Evolutionary conservation across 208 protist genomes (phyloP), one percentile per base, ranked within the genome.

Genomic region (Acanthamoeba lenticulata): DNA sequence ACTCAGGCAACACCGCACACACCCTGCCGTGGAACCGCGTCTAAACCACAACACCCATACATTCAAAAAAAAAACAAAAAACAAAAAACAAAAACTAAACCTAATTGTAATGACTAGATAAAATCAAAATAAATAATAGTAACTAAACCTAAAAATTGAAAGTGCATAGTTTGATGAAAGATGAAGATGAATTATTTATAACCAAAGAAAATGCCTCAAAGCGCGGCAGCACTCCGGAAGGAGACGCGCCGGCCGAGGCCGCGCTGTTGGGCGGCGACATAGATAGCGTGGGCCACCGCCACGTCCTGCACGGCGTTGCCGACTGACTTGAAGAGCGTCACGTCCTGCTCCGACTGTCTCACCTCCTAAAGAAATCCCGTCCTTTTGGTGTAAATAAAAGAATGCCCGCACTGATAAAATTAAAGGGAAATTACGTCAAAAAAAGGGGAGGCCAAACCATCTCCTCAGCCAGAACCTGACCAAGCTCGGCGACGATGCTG

Each of bases 291-390:
- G 3, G 47, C 81, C 27, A 90, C 81, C 34, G 89, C n/a, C 32
- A 93, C 40, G 40, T 93, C 89, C 67, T 93, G 89, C 34, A 79
- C 52, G 49, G 89, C 89, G 47, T 79, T 93, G 60, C 89, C 89
- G 24, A 93, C 89, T 0, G 60, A 79, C 60, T 93, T 93, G 67
- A 93, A 93, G 13, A 93, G n/a, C 11, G 89, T 93, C 27, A 79
- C 79, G 32, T 93, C 89, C 29, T 72, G 2, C 4, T 93, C 89
- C 44, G 67, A 74, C 57, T 36, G n/a, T 13, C 60, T 52, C 27
- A 83, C 45, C 67, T 93, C 60, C 52, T 62, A 77, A 38, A n/a
- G 5, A 13, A 38, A 40, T 17, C 67, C 36, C 36, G 9, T 17
- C 67, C 29, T 17, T 17, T 77, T 17, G 17, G 29, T 5, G 29